These are phyloP conservation scores for Cajanus cajan DNA, from an alignment of 306 rosid genomes.

Conservation along the genomic window DNA sequence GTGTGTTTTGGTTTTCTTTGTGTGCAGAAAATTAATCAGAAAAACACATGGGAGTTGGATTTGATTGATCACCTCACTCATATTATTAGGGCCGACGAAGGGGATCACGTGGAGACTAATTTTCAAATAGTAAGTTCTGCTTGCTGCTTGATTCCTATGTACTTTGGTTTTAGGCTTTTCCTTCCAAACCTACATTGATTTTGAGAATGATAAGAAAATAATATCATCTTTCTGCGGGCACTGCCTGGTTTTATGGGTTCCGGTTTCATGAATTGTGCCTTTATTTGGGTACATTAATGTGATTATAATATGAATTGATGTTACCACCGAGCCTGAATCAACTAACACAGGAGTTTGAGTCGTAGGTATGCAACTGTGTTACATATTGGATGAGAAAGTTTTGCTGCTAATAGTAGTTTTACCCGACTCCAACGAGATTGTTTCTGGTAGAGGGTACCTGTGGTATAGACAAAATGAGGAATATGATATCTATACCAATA, in stretches of 20 bases:
- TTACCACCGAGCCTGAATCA: too few relatives aligned
- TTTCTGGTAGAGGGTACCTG: too few relatives aligned
- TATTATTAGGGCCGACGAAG: slow-evolving; percentile 67
- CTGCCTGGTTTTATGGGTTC: neutral
- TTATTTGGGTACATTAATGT: neutral
- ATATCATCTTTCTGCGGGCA: neutral
- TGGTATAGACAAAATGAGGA: too few relatives aligned
- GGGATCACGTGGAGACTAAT: slow-evolving; percentile 62
- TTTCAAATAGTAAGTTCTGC: slow-evolving; percentile 67
- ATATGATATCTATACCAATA: too few relatives aligned
- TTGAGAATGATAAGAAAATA: neutral
- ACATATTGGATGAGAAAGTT: too few relatives aligned
- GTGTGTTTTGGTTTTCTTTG: neutral
- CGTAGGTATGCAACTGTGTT: too few relatives aligned
- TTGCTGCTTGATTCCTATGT: neutral
- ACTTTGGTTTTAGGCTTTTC: neutral
- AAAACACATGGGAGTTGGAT: slow-evolving; percentile 83
- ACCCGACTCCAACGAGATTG: too few relatives aligned
- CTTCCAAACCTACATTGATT: neutral
- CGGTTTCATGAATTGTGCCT: neutral
- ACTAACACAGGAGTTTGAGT: too few relatives aligned
- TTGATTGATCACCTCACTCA: slow-evolving; percentile 84
- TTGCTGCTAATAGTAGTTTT: too few relatives aligned
- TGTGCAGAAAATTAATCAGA: slow-evolving; percentile 87
- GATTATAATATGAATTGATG: neutral